Conservation (phyloP, 2,329 filamentous ascomycete species). For the Escovopsis sp. region DNA sequence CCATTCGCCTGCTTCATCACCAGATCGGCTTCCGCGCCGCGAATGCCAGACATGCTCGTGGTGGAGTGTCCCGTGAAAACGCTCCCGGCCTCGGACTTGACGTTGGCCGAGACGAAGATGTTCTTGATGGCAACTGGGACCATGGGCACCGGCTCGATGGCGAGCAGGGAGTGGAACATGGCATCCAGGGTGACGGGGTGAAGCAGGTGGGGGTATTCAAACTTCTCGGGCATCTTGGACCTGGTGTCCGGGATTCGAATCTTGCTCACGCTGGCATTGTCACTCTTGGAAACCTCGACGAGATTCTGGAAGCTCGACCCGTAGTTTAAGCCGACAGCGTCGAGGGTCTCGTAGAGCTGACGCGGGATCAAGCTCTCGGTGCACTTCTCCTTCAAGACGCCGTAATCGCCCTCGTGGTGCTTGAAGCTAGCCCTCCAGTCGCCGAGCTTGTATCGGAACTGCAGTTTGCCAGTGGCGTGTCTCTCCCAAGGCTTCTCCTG, state of each 20-base stretch:
- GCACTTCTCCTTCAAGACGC: conserved; percentile 15
- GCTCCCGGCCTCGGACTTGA: conserved; percentile 16
- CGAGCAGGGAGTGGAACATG: conserved; percentile 38
- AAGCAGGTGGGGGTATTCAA: conserved; percentile 39
- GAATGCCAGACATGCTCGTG: conserved; percentile 20
- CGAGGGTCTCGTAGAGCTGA: conserved; percentile 35
- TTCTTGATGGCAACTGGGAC: conserved; percentile 32
- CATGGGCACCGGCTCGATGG: conserved; percentile 30
- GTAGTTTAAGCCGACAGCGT: conserved; percentile 37
- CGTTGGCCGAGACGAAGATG: conserved; percentile 29
- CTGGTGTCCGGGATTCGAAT: conserved; percentile 34
- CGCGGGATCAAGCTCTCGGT: conserved; percentile 22
- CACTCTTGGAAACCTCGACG: conserved; percentile 17
- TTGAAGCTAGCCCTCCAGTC: conserved; percentile 9
- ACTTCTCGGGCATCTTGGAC: conserved; percentile 36
- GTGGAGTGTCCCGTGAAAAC: conserved; percentile 28
- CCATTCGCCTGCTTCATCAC: conserved; percentile 24
- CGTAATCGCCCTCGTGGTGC: conserved; percentile 11
- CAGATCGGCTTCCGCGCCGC: conserved; percentile 28
- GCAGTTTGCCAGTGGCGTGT: conserved; percentile 24
- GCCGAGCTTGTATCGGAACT: conserved; percentile 13
- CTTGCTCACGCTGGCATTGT: conserved; percentile 20
- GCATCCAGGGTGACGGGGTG: conserved; percentile 43
- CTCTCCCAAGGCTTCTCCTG: conserved; percentile 26
- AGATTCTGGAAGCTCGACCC: conserved; percentile 36